phyloP scores from a whole-genome alignment of 192 early-diverging fungal species.

The Lobosporangium transversale region DNA sequence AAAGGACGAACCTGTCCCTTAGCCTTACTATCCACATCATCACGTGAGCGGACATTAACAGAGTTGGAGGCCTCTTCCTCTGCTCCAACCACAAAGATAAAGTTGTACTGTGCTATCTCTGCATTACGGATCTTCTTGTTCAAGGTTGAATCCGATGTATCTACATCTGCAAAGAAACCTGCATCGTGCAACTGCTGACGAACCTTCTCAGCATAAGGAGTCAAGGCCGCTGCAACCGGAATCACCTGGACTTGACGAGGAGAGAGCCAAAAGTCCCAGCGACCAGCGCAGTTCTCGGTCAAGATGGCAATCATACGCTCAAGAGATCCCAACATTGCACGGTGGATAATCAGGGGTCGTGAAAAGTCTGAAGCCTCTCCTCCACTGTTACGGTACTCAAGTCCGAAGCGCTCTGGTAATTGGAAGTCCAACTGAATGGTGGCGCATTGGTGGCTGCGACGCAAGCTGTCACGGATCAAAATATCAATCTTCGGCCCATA shows the following conservation, averaged over 20 bases:
- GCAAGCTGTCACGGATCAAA: constrained; percentile 91
- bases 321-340: constrained; percentile 95
- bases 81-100: constrained; percentile 94
- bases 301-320: constrained; percentile 97
- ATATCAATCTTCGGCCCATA: constrained; percentile 99
- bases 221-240: constrained; percentile 83
- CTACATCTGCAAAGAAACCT: constrained; percentile 88
- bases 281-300: constrained; percentile 95
- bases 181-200: constrained; percentile 71
- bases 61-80: constrained; percentile 79
- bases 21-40: constrained; percentile 82
- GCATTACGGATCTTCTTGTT: constrained; percentile 99
- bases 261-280: constrained; percentile 96
- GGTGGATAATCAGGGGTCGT: constrained; percentile 98
- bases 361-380: constrained; percentile 60
- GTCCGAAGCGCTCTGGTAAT: constrained; percentile 92
- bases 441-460: constrained; percentile 93
- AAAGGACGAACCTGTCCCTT: constrained; percentile 84
- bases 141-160: constrained; percentile 86
- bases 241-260: constrained; percentile 94
- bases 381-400: constrained; percentile 85
- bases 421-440: constrained; percentile 99
- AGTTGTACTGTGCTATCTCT: constrained; percentile 94
- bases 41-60: constrained; percentile 92
- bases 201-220: constrained; percentile 86